These are phyloP conservation scores for Hypholoma sublateritium DNA, from an alignment of 768 basidiomycete genomes.

Conservation along the genomic window DNA sequence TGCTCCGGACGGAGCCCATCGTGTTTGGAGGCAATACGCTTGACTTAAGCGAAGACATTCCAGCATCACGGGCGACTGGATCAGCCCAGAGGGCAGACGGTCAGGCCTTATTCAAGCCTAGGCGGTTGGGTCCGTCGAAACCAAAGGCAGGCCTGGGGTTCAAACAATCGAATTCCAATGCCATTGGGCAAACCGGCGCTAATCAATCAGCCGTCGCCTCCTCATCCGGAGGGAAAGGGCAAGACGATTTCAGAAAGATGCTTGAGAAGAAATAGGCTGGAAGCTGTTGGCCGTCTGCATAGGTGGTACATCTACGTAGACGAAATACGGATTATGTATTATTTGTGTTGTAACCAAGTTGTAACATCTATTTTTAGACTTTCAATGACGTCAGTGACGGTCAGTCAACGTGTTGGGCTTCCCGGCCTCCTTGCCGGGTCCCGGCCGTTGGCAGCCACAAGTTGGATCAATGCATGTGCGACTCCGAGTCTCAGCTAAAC, in stretches of 20 bases:
- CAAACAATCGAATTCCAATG: slow-evolving; percentile 35
- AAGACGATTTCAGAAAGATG: slow-evolving; percentile 89
- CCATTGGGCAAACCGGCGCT: slow-evolving; percentile 11
- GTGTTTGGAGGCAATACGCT: slow-evolving; percentile 64
- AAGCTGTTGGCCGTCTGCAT: background rate
- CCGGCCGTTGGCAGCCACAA: too few relatives aligned
- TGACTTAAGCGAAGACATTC: slow-evolving; percentile 53
- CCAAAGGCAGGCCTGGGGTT: slow-evolving; percentile 74
- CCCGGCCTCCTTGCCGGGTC: too few relatives aligned
- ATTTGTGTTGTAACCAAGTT: too few relatives aligned
- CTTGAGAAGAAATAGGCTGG: slow-evolving; percentile 31
- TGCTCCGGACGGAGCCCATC: slow-evolving; percentile 72
- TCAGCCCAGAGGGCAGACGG: slow-evolving; percentile 40
- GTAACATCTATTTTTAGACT: too few relatives aligned
- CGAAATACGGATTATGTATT: too few relatives aligned
- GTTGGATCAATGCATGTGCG: background rate
- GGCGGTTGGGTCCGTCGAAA: slow-evolving; percentile 56
- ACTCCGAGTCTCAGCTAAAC: background rate
- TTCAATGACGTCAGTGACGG: too few relatives aligned
- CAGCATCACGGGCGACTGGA: slow-evolving; percentile 27
- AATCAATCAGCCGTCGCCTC: slow-evolving; percentile 15
- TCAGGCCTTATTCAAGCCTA: slow-evolving; percentile 58
- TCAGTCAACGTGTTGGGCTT: too few relatives aligned
- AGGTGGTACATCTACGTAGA: too few relatives aligned
- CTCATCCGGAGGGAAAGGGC: slow-evolving; percentile 48